Base-by-base conservation (phyloP, 495 filamentous ascomycete species). In the Beverwykella pulmonaria region DNA sequence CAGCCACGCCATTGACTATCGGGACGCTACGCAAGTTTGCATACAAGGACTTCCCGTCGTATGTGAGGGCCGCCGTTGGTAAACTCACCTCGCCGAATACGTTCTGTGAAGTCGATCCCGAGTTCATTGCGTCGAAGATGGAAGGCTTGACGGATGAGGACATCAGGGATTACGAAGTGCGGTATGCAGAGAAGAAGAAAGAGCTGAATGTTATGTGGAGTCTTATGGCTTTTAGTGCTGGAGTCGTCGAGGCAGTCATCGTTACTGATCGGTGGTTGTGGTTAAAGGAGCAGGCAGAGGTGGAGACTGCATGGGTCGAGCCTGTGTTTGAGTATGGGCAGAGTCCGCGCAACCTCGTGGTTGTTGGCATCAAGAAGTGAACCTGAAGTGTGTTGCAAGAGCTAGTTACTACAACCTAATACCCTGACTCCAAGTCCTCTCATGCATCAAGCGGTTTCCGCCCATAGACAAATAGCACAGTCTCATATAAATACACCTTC, bases 181-280 rank as follows among this genome's bases (percentile, higher is more conserved):
- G 76, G 46, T 95, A 87, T 75, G 70, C 69, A 32, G 78, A 79
- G n/a, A 80, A 87, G 65, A 92, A 88, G 80, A 89, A 93, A 69
- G 87, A 96, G 68, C 81, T 98, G 17, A 92, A 88, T 75, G 81
- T 93, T 3, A 81, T 92, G 36, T 98, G 94, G 94, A 90, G 83
- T 69, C 76, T 98, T 71, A 98, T 98, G 93, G 92, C 94, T 1
- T 97, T 96, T 72, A 94, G 91, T 72, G 91, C 95, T 8, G 84
- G 84, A 10, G 87, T 97, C 15, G 87, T 93, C 29, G 94, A 98
- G 78, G 90, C 91, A 26, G 77, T 92, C 56, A 92, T 98, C 74
- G 91, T 97, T 36, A 87, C 92, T 32, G 94, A 98, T 81, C 81
- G 94, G 46, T 98, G 91, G 92, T 80, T 91, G 58, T 98, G 90